A percentile compares a stretch with the other conserved stretches of the same genome.
phyloP scores from a whole-genome alignment of 208 protist species.

The Acanthamoeba royreba region DNA sequence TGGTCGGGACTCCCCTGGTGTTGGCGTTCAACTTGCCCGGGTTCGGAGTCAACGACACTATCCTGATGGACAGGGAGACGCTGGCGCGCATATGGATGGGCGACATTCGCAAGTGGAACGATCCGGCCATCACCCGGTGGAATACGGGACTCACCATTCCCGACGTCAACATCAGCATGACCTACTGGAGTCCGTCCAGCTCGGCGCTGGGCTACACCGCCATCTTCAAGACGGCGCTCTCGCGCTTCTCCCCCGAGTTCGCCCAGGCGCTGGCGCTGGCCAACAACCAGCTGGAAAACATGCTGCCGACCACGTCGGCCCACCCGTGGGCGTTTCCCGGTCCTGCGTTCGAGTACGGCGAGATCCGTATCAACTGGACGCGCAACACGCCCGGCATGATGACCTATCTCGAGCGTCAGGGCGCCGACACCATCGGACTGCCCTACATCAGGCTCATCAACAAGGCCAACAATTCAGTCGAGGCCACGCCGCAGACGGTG shows the following conservation, averaged over 20 bases:
- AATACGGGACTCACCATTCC: neutral
- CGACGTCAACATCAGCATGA: neutral
- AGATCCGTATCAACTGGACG: neutral
- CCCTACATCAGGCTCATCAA: slow-evolving; percentile 35
- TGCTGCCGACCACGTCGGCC: neutral
- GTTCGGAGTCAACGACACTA: neutral
- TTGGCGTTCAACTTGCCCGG: neutral
- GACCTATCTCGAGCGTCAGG: slow-evolving; percentile 12
- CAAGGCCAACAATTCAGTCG: neutral
- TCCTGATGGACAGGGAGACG: slow-evolving; percentile 13
- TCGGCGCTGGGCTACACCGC: neutral
- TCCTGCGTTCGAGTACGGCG: neutral
- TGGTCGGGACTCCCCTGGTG: neutral
- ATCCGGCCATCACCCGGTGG: neutral
- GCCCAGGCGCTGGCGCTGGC: neutral
- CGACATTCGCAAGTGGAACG: neutral
- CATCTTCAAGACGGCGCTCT: neutral
- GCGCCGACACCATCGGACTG: neutral
- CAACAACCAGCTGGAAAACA: neutral
- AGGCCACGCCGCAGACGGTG: neutral
- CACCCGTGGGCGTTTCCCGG: neutral
- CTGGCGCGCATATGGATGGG: neutral
- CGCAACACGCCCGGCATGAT: neutral
- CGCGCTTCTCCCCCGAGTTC: neutral
- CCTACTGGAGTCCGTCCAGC: slow-evolving; percentile 2